Conservation (phyloP, 2,329 filamentous ascomycete genomes). For the Cladosporium sphaerospermum region DNA sequence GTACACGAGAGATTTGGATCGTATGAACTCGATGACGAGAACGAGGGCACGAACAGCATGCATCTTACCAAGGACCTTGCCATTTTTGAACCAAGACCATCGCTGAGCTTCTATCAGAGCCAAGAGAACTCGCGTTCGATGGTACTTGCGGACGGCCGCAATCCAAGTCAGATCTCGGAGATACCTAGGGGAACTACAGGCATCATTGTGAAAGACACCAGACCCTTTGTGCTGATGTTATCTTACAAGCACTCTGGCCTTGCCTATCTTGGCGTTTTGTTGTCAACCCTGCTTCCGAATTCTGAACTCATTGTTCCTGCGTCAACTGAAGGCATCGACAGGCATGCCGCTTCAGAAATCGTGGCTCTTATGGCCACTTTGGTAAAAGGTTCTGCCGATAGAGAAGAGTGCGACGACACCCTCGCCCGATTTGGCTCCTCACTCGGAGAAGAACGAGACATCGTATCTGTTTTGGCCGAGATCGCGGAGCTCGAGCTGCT, state of each 20-base stretch:
- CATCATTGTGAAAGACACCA: conserved; percentile 70
- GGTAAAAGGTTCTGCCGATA: conserved; percentile 37
- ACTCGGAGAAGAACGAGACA: conserved; percentile 55
- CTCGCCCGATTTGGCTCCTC: conserved; percentile 46
- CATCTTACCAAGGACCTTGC: conserved; percentile 58
- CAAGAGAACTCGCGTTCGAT: not conserved
- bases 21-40: conserved; percentile 75
- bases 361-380: conserved; percentile 68
- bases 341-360: conserved; percentile 63
- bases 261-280: conserved; percentile 68
- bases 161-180: conserved; percentile 42
- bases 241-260: conserved; percentile 70
- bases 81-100: conserved; percentile 46
- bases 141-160: conserved; percentile 4
- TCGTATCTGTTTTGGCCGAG: conserved; percentile 74
- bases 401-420: conserved; percentile 37
- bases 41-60: conserved; percentile 77
- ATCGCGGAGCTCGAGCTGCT: conserved; percentile 68
- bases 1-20: conserved; percentile 66
- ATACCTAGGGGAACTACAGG: conserved; percentile 63
- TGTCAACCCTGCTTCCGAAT: conserved; percentile 61
- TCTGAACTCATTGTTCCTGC: conserved; percentile 20
- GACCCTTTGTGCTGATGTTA: conserved; percentile 69
- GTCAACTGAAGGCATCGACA: conserved; percentile 35
- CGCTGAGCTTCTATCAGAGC: not conserved